These are phyloP conservation scores for Chenopodium suecicum DNA, from an alignment of 148 eudicot species.

Conservation along the genomic window DNA sequence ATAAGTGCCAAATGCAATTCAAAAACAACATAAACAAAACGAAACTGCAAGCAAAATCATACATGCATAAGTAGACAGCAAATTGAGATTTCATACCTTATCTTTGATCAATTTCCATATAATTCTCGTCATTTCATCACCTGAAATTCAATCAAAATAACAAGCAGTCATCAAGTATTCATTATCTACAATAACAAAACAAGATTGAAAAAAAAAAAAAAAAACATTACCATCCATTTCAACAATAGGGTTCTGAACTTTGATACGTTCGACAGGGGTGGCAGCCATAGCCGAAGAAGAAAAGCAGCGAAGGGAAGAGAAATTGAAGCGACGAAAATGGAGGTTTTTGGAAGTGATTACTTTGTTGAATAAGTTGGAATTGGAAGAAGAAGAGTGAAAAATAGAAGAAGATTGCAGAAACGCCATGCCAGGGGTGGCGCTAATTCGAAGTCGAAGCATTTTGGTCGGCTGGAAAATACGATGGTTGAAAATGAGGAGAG, in stretches of 20 bases:
- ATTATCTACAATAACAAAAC: no score
- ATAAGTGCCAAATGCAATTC: neutral
- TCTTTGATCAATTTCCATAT: constrained; percentile 50
- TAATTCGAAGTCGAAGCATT: constrained; percentile 29
- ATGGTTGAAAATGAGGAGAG: neutral
- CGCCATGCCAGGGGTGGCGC: constrained; percentile 20
- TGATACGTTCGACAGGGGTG: constrained; percentile 38
- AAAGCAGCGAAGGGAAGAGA: constrained; percentile 31
- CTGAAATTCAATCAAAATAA: constrained; percentile 17
- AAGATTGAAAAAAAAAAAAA: no score
- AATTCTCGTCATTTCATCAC: constrained; percentile 57
- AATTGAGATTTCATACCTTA: constrained; percentile 27
- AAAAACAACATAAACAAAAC: neutral
- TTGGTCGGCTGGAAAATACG: constrained; percentile 8
- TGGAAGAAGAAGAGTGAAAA: constrained; percentile 11
- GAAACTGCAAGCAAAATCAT: neutral
- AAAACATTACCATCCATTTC: constrained; percentile 75
- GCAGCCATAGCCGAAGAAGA: constrained; percentile 19
- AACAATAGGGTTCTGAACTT: constrained; percentile 81
- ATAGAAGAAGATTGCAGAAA: constrained; percentile 1
- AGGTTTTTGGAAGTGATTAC: neutral
- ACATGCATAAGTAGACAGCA: neutral
- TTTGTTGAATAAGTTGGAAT: constrained; percentile 12
- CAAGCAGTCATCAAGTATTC: neutral
- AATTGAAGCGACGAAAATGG: constrained; percentile 14